Percentiles rank a stretch among this genome's conserved stretches.
Conservation (phyloP, 805 yeast species). For the Clavispora carvajalis region DNA sequence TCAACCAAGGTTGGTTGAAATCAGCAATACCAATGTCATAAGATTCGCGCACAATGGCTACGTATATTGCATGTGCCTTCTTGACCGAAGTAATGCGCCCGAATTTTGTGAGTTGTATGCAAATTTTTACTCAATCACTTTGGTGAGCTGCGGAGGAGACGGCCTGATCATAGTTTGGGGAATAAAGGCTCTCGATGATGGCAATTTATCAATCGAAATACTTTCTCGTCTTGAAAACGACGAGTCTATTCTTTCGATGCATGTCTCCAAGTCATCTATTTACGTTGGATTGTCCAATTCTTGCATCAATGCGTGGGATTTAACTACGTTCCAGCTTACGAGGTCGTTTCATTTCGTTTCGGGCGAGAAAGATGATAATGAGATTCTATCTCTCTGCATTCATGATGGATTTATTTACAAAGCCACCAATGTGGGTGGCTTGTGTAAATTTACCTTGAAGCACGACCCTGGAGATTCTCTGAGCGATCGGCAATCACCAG, state of each 20-base stretch:
- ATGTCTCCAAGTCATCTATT: conserved; percentile 58
- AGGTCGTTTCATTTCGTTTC: conserved; percentile 33
- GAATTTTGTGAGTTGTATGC: conserved; percentile 16
- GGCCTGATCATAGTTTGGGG: conserved; percentile 84
- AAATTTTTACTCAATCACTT: conserved; percentile 11
- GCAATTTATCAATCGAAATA: conserved; percentile 3
- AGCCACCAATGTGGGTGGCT: conserved; percentile 48
- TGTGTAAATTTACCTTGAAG: conserved; percentile 24
- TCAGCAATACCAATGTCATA: conserved; percentile 60
- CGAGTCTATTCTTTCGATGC: conserved; percentile 68
- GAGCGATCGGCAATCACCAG: conserved; percentile 1
- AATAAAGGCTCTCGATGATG: conserved; percentile 6
- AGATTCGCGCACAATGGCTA: conserved; percentile 91
- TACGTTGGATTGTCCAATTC: conserved; percentile 83
- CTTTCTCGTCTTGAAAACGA: conserved; percentile 46
- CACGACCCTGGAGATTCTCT: conserved; percentile 5
- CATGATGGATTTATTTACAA: conserved; percentile 56
- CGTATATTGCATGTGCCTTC: conserved; percentile 60
- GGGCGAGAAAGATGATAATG: conserved; percentile 15
- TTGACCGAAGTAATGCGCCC: conserved; percentile 10
- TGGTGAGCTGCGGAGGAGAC: conserved; percentile 77
- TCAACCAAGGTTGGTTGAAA: conserved; percentile 47
- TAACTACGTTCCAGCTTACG: conserved; percentile 70
- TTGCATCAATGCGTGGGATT: conserved; percentile 76
- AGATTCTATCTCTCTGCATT: conserved; percentile 55